These are phyloP conservation scores for Marvania coccoides DNA, from an alignment of 139 green algal genomes.

Conservation along the genomic window DNA sequence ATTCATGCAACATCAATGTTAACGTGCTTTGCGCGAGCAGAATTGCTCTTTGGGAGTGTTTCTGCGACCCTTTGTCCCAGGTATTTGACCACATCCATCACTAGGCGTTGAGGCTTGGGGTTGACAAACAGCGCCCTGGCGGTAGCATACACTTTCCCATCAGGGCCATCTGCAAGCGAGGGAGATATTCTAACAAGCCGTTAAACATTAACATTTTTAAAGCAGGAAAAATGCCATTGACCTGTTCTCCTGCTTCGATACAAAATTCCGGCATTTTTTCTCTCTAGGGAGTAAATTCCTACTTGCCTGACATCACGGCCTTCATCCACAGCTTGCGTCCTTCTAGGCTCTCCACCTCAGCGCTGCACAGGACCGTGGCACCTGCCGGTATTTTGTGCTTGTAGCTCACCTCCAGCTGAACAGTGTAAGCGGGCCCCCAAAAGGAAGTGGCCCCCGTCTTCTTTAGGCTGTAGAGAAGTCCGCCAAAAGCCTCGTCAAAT, in stretches of 20 bases:
- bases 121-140: constrained; percentile 72
- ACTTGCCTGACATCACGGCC: constrained; percentile 31
- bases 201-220: no score
- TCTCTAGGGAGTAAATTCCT: no score
- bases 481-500: constrained; percentile 66
- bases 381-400: constrained; percentile 42
- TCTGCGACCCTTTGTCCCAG: constrained; percentile 6
- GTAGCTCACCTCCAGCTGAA: constrained; percentile 63
- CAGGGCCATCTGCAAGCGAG: constrained; percentile 22
- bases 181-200: no score
- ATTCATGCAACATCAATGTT: no score
- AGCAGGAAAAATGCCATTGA: no score
- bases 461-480: constrained; percentile 36
- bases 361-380: constrained; percentile 48
- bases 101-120: constrained; percentile 30
- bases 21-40: no score
- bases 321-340: constrained; percentile 74
- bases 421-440: constrained; percentile 28
- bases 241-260: no score
- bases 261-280: no score
- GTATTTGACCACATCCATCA: constrained; percentile 35
- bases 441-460: constrained; percentile 7
- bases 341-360: constrained; percentile 57
- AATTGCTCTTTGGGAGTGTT: no score
- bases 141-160: constrained; percentile 55